A percentile compares a stretch with the other conserved stretches of the same genome.
These are phyloP conservation scores for Aspergillus japonicus DNA, from an alignment of 2,329 filamentous ascomycete genomes.

Conservation along the genomic window DNA sequence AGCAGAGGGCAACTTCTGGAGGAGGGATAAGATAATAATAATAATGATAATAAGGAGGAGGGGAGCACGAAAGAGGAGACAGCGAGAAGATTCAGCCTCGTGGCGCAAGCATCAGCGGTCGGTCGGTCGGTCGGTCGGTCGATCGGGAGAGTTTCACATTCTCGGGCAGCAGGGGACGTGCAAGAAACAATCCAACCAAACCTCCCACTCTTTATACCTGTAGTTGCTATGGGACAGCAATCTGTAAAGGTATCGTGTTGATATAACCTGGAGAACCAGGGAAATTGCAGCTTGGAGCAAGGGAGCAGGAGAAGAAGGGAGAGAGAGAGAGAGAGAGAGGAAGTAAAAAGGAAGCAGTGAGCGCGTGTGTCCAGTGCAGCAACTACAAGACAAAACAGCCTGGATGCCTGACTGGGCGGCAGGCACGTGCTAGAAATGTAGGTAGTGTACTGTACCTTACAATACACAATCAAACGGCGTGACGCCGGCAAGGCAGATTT, in stretches of 20 bases:
- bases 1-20: neutral
- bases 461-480: neutral
- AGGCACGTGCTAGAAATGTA: neutral
- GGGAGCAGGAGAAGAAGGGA: too few relatives aligned
- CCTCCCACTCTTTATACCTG: too few relatives aligned
- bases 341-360: neutral
- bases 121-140: neutral
- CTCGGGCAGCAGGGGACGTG: slow-evolving; percentile 5
- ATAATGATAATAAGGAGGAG: too few relatives aligned
- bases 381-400: neutral
- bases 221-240: too few relatives aligned
- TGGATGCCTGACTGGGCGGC: slow-evolving; percentile 3
- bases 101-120: slow-evolving; percentile 8
- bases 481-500: neutral
- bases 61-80: neutral
- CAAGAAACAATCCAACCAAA: neutral
- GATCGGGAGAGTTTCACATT: slow-evolving; percentile 13
- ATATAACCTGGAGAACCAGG: too few relatives aligned
- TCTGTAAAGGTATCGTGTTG: too few relatives aligned
- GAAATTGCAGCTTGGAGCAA: neutral
- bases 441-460: too few relatives aligned
- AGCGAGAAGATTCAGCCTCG: slow-evolving; percentile 23
- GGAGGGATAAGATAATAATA: too few relatives aligned
- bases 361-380: too few relatives aligned
- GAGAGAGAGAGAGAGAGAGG: too few relatives aligned